Evolutionary conservation across 331 rosid genomes (phyloP).

Genomic region (Pyrus hybrid): DNA sequence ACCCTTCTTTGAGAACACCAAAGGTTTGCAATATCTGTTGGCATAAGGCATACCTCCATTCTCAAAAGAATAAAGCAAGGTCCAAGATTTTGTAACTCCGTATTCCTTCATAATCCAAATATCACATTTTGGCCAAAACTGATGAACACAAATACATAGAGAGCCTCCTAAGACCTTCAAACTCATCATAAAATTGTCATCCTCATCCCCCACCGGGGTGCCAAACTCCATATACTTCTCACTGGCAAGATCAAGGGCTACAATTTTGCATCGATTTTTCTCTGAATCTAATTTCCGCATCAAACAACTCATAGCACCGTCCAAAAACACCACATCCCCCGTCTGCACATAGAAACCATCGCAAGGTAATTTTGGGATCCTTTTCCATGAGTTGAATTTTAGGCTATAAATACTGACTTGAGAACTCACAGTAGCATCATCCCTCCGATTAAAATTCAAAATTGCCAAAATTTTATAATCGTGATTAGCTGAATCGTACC

Average conservation of each 20-base stretch:
- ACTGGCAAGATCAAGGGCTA: neutral
- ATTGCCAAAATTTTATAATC: neutral
- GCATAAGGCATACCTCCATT: no score
- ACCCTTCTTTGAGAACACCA: no score
- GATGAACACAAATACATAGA: neutral
- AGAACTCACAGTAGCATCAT: neutral
- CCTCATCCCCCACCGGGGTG: neutral
- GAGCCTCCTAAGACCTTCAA: neutral
- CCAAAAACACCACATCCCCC: neutral
- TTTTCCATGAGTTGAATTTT: neutral
- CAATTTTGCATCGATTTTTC: accelerated
- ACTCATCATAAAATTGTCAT: no score
- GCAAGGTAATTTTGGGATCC: neutral
- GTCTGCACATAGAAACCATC: neutral
- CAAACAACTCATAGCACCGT: neutral
- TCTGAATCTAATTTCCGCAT: neutral
- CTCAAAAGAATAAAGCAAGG: neutral
- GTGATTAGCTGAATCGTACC: neutral
- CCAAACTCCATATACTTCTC: neutral
- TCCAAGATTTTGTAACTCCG: neutral
- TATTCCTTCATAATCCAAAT: neutral
- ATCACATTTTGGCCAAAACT: neutral
- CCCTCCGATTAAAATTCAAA: accelerated
- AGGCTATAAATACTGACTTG: neutral
- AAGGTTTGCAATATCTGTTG: no score